These are phyloP conservation scores for Globisporangium abappressorium DNA, from an alignment of 352 stramenopile genomes.

Conservation along the genomic window DNA sequence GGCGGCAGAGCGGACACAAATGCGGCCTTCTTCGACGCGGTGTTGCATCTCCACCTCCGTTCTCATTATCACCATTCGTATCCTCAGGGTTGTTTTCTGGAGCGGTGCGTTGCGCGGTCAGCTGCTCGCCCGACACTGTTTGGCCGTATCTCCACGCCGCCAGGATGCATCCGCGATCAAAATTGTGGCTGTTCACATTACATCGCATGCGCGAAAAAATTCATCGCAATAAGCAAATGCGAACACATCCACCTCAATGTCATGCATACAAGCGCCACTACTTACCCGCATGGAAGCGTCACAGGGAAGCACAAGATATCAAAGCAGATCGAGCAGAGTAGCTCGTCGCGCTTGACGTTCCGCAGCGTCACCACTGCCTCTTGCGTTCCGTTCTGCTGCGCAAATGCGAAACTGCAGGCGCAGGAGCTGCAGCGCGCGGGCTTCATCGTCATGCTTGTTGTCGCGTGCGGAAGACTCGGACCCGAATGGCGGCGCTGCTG, in stretches of 20 bases:
- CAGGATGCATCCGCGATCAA: slow-evolving; percentile 74
- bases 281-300: slow-evolving; percentile 66
- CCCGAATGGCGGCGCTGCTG: slow-evolving; percentile 6
- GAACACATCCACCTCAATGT: not conserved
- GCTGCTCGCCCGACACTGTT: not conserved
- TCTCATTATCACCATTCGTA: not conserved
- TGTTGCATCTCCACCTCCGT: not conserved
- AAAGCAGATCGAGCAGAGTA: slow-evolving; percentile 78
- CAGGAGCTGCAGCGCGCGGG: not conserved
- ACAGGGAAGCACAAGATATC: slow-evolving; percentile 73
- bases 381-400: not conserved
- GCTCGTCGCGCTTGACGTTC: slow-evolving; percentile 34
- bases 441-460: not conserved
- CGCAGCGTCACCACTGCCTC: not conserved
- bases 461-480: not conserved
- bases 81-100: slow-evolving; percentile 6
- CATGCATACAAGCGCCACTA: not conserved
- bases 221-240: not conserved
- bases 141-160: slow-evolving; percentile 52
- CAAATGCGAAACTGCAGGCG: not conserved
- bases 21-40: slow-evolving; percentile 17
- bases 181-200: slow-evolving; percentile 63
- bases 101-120: not conserved
- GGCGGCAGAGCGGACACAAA: slow-evolving; percentile 66
- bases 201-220: not conserved